These are phyloP conservation scores for Boletus sensibilis DNA, from an alignment of 768 basidiomycete genomes.

Conservation along the genomic window DNA sequence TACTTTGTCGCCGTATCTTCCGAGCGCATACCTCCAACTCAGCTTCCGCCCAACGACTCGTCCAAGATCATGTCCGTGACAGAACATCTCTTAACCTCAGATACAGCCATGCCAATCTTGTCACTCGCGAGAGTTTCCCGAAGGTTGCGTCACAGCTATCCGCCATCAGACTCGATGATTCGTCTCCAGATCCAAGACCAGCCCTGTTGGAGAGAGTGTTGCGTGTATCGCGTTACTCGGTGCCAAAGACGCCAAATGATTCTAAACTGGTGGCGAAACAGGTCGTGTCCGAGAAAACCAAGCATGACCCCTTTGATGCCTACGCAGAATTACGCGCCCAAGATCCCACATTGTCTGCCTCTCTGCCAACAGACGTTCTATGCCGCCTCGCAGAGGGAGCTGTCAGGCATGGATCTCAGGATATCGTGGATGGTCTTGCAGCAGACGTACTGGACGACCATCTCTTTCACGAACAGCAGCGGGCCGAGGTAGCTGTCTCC, in stretches of 20 bases:
- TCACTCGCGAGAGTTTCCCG: constrained; percentile 14
- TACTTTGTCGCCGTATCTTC: constrained; percentile 62
- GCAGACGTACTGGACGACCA: constrained; percentile 39
- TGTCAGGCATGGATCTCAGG: constrained; percentile 29
- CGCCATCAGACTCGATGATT: not conserved
- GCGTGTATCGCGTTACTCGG: constrained; percentile 28
- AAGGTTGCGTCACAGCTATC: constrained; percentile 4
- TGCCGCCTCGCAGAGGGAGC: constrained; percentile 32
- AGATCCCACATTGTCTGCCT: constrained; percentile 21
- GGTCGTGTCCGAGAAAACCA: constrained; percentile 12
- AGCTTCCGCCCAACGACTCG: constrained; percentile 21
- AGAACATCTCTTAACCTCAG: constrained; percentile 9
- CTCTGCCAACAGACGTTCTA: constrained; percentile 30
- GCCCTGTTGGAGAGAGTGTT: constrained; percentile 27
- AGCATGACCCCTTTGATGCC: constrained; percentile 29
- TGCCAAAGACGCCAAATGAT: constrained; percentile 19
- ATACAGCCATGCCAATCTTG: constrained; percentile 12
- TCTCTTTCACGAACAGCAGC: constrained; percentile 19
- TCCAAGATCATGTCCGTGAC: constrained; percentile 19
- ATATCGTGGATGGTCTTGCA: constrained; percentile 38
- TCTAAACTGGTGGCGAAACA: constrained; percentile 9
- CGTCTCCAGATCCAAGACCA: constrained; percentile 7
- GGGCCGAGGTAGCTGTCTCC: constrained; percentile 25
- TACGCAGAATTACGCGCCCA: constrained; percentile 27
- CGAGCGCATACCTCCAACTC: constrained; percentile 44